phyloP scores from a whole-genome alignment of 1,139 yeast species.

The Geotrichum citri-aurantii region DNA sequence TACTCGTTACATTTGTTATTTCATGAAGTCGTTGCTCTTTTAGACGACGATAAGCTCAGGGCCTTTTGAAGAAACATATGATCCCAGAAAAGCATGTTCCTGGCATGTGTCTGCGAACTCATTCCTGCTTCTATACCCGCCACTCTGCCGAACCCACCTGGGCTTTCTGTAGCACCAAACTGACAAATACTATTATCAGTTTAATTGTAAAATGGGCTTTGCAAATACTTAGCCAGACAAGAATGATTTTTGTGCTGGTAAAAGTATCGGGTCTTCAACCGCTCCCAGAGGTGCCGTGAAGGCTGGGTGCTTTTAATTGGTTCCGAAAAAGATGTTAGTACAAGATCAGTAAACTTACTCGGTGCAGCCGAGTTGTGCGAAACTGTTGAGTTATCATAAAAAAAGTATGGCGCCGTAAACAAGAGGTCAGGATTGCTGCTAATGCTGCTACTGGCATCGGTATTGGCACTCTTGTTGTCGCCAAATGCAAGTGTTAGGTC shows the following conservation, averaged over 20 bases:
- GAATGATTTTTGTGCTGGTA: neutral
- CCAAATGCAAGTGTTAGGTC: neutral
- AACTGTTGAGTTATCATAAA: neutral
- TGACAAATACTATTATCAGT: neutral
- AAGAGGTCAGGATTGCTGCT: neutral
- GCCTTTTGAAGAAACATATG: neutral
- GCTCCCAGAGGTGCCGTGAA: neutral
- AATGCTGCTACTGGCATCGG: neutral
- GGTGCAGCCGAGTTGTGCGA: neutral
- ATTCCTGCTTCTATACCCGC: neutral
- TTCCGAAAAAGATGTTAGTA: constrained; percentile 9
- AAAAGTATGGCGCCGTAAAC: neutral
- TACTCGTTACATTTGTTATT: neutral
- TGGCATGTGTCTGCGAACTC: constrained; percentile 3
- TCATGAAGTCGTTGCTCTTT: neutral
- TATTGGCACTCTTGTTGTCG: neutral
- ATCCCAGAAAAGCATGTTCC: constrained; percentile 8
- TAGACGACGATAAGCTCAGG: neutral
- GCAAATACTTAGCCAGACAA: neutral
- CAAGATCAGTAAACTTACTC: neutral
- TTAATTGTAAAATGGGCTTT: neutral
- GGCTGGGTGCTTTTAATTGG: constrained; percentile 3
- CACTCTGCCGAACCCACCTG: neutral
- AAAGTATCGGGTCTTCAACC: neutral
- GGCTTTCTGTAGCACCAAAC: neutral